These are phyloP conservation scores for Barnettozyma vustinii DNA, from an alignment of 805 yeast genomes.

Conservation along the genomic window DNA sequence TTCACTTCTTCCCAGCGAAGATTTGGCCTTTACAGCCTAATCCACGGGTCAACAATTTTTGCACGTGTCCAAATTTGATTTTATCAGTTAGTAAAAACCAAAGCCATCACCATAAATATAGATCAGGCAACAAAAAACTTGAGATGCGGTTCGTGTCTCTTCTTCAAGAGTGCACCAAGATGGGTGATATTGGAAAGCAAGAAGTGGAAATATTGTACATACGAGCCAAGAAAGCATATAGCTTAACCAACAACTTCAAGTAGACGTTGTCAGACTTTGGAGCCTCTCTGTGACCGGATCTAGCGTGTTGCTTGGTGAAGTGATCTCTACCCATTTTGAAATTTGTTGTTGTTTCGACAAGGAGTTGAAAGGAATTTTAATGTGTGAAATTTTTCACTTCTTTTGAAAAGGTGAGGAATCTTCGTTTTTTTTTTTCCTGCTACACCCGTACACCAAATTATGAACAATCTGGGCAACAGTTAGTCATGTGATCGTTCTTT, in stretches of 20 bases:
- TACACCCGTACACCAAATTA: conserved; percentile 2
- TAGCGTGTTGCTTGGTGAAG: conserved; percentile 92
- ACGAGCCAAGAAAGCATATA: conserved; percentile 99
- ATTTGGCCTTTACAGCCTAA: conserved; percentile 79
- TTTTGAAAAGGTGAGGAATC: neutral
- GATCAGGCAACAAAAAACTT: conserved; percentile 6
- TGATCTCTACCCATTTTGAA: conserved; percentile 93
- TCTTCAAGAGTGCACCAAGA: conserved; percentile 6
- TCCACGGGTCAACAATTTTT: conserved; percentile 35
- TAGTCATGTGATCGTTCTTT: neutral
- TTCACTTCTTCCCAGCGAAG: conserved; percentile 2
- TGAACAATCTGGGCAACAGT: neutral
- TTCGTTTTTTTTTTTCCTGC: neutral
- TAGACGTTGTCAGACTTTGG: conserved; percentile 99
- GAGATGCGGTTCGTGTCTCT: neutral
- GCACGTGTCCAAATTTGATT: conserved; percentile 3
- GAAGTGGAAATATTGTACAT: conserved; percentile 40
- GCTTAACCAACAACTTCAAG: conserved; percentile 95
- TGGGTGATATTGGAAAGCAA: conserved; percentile 9
- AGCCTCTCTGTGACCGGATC: conserved; percentile 95
- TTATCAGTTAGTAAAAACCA: conserved; percentile 6
- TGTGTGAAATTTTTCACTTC: conserved; percentile 5
- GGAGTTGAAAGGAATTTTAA: neutral
- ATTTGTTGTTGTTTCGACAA: conserved; percentile 8
- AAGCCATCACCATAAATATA: conserved; percentile 2